Evolutionary conservation across 1,139 yeast species (phyloP).

Genomic region (Yamadazyma diddensiae): DNA sequence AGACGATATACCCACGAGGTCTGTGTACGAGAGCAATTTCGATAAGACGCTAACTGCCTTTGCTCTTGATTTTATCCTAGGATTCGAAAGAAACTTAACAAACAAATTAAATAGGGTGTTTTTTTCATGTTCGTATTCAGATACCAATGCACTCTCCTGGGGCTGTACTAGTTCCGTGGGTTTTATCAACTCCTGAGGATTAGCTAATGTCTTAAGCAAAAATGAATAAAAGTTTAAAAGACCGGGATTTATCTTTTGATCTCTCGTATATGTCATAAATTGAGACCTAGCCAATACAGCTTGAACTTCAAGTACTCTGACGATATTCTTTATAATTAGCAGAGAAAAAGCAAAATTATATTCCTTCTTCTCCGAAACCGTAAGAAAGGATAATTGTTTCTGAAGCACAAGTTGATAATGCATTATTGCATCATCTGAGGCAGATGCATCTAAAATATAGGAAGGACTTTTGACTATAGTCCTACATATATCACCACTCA

Average conservation of each 20-base stretch:
- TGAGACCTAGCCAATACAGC: not conserved
- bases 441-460: not conserved
- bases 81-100: slow-evolving; percentile 45
- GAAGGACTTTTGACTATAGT: slow-evolving; percentile 1
- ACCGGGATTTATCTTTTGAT: too few relatives aligned
- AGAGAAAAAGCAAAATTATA: not conserved
- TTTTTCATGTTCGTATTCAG: not conserved
- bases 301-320: not conserved
- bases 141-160: not conserved
- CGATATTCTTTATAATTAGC: not conserved
- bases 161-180: not conserved
- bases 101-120: slow-evolving; percentile 43
- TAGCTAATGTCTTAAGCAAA: not conserved
- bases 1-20: slow-evolving; percentile 26
- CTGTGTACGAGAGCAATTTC: slow-evolving; percentile 32
- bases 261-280: not conserved
- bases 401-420: not conserved
- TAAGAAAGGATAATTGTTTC: not conserved
- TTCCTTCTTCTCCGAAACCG: not conserved
- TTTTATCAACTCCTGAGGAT: slow-evolving; percentile 1
- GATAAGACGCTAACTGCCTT: slow-evolving; percentile 20
- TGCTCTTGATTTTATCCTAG: slow-evolving; percentile 59
- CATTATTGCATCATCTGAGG: not conserved
- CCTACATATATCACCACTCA: slow-evolving; percentile 7
- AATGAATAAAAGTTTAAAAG: not conserved